A percentile compares a stretch with the other conserved stretches of the same genome.
These are phyloP conservation scores for Sporobolus alterniflorus DNA, from an alignment of 202 grass and related monocot genomes.

Conservation along the genomic window DNA sequence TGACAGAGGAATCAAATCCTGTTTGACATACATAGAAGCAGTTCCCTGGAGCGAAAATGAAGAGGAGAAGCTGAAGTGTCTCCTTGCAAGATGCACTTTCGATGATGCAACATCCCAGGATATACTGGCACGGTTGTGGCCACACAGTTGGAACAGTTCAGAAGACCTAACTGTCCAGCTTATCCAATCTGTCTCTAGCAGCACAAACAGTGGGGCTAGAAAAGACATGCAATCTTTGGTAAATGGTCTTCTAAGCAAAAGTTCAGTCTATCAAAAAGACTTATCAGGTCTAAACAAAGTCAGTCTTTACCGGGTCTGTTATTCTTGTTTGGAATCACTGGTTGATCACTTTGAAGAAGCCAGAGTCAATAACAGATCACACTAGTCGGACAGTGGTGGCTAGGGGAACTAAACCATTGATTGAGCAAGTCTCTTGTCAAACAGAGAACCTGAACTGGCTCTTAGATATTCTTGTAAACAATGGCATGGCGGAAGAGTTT, in stretches of 20 bases:
- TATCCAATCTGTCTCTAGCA: slow-evolving; percentile 62
- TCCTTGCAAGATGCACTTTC: slow-evolving; percentile 60
- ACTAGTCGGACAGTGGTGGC: background rate
- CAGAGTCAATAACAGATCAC: slow-evolving; percentile 16
- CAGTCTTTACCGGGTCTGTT: slow-evolving; percentile 70
- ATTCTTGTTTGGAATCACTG: slow-evolving; percentile 62
- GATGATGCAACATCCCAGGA: slow-evolving; percentile 61
- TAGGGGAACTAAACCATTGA: slow-evolving; percentile 51
- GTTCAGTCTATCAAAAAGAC: slow-evolving; percentile 82
- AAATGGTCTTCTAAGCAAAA: slow-evolving; percentile 70
- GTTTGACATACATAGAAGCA: slow-evolving; percentile 76
- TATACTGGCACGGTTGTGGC: slow-evolving; percentile 60
- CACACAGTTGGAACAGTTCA: slow-evolving; percentile 23
- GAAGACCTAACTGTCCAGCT: slow-evolving; percentile 63
- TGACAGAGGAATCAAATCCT: slow-evolving; percentile 60
- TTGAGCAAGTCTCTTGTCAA: slow-evolving; percentile 72
- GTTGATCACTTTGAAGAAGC: slow-evolving; percentile 66
- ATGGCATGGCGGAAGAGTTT: slow-evolving; percentile 83
- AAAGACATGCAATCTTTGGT: slow-evolving; percentile 91
- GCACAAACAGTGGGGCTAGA: slow-evolving; percentile 54
- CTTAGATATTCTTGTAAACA: slow-evolving; percentile 69
- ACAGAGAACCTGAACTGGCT: slow-evolving; percentile 83
- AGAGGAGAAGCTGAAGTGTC: slow-evolving; percentile 77
- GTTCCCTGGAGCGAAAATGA: slow-evolving; percentile 81
- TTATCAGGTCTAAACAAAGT: slow-evolving; percentile 56